Evolutionary conservation across 2,329 filamentous ascomycete species (phyloP).

Genomic region (Aspergillus pseudoglaucus): DNA sequence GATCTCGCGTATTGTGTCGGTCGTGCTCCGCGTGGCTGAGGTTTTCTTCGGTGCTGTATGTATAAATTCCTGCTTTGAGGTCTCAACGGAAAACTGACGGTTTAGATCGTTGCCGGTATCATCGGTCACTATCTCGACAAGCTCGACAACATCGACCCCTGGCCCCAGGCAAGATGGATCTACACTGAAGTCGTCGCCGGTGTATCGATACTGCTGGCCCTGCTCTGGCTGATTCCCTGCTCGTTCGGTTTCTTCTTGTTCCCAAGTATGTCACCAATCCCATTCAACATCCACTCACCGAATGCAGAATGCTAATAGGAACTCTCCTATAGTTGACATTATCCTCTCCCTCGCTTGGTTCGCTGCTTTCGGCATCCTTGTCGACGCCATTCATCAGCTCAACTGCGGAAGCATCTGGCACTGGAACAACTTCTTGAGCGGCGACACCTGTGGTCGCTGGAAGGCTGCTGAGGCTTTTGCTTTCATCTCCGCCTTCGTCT

Average conservation of each 20-base stretch:
- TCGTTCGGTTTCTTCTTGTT: constrained; percentile 61
- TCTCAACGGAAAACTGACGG: neutral
- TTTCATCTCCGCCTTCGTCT: constrained; percentile 65
- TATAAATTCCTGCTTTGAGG: constrained; percentile 3
- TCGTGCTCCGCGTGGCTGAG: constrained; percentile 55
- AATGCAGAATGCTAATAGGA: neutral
- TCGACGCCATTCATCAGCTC: constrained; percentile 48
- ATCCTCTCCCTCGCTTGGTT: constrained; percentile 66
- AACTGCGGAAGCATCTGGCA: constrained; percentile 53
- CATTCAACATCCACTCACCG: neutral
- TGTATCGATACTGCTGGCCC: constrained; percentile 60
- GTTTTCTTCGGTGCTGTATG: constrained; percentile 63
- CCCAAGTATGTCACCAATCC: constrained; percentile 39
- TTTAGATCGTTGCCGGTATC: constrained; percentile 57
- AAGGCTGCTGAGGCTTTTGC: constrained; percentile 66
- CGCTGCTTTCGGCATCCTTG: constrained; percentile 59
- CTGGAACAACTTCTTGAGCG: constrained; percentile 50
- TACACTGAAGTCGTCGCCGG: constrained; percentile 67
- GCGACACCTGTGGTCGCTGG: constrained; percentile 58
- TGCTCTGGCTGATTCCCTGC: constrained; percentile 69
- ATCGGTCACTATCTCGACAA: constrained; percentile 60
- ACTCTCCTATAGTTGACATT: constrained; percentile 49
- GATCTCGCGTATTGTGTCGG: constrained; percentile 49
- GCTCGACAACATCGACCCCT: constrained; percentile 42
- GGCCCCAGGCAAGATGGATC: constrained; percentile 61